A percentile compares a stretch with the other conserved stretches of the same genome.
These are phyloP conservation scores for Xanthoceras sorbifolium DNA, from an alignment of 345 rosid genomes.

Conservation along the genomic window DNA sequence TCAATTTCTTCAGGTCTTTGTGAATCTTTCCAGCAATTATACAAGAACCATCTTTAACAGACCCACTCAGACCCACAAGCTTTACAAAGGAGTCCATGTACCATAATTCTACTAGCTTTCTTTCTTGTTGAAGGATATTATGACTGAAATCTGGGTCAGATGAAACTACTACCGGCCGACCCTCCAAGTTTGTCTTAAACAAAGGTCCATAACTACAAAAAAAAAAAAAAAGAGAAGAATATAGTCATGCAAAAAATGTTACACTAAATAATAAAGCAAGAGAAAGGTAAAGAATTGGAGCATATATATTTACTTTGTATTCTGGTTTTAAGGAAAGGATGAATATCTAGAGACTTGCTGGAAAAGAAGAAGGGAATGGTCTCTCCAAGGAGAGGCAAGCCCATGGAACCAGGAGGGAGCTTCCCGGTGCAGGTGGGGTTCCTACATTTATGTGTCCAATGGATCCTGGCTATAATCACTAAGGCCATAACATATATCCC, in stretches of 20 bases:
- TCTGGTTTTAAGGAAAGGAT: slow-evolving; percentile 31
- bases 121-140: slow-evolving; percentile 31
- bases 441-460: slow-evolving; percentile 31
- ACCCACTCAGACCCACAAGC: slow-evolving; percentile 13
- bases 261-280: too few relatives aligned
- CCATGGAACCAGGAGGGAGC: slow-evolving; percentile 42
- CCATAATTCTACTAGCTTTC: slow-evolving; percentile 25
- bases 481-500: slow-evolving; percentile 11
- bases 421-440: slow-evolving; percentile 25
- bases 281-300: neutral
- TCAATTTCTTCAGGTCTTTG: slow-evolving; percentile 9
- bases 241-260: neutral
- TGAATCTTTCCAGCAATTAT: neutral
- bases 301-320: slow-evolving; percentile 20
- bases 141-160: slow-evolving; percentile 31
- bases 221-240: neutral
- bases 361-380: slow-evolving; percentile 33
- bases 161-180: slow-evolving; percentile 24
- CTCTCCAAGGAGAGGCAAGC: slow-evolving; percentile 43
- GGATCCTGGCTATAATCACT: neutral
- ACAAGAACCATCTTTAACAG: neutral
- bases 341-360: slow-evolving; percentile 29
- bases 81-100: slow-evolving; percentile 19
- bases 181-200: slow-evolving; percentile 30
- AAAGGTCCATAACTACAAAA: slow-evolving; percentile 23